Conservation (phyloP, 1,139 yeast species). For the Diutina mesorugosa region DNA sequence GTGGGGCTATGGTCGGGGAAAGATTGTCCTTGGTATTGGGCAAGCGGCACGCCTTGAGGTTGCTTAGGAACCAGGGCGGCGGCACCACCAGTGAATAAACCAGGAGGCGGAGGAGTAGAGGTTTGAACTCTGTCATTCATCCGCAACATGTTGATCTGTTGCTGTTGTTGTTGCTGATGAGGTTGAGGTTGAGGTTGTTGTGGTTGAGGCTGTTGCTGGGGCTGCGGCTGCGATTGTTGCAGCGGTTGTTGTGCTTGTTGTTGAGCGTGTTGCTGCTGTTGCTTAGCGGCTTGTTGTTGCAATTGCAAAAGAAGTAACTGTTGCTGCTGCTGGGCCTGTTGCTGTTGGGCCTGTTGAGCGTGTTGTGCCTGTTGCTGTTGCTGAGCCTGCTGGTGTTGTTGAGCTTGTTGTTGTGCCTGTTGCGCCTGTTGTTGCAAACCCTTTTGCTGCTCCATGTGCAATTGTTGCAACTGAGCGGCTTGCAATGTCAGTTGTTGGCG, state of each 20-base stretch:
- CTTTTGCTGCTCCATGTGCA: slow-evolving; percentile 1
- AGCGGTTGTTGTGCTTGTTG: slow-evolving; percentile 4
- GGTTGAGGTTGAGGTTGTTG: slow-evolving; percentile 5
- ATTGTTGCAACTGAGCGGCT: slow-evolving; percentile 2
- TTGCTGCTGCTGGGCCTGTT: neutral
- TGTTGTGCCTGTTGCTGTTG: slow-evolving; percentile 9
- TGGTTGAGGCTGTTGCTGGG: slow-evolving; percentile 1
- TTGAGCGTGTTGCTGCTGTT: slow-evolving; percentile 11
- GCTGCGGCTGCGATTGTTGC: slow-evolving; percentile 3
- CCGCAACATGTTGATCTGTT: slow-evolving; percentile 18
- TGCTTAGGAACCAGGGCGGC: slow-evolving; percentile 5
- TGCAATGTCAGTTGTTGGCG: slow-evolving; percentile 3
- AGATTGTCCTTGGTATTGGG: slow-evolving; percentile 5
- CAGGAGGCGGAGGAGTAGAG: slow-evolving; percentile 34
- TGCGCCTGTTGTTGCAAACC: slow-evolving; percentile 10
- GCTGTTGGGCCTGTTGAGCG: slow-evolving; percentile 1
- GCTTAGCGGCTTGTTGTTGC: slow-evolving; percentile 7
- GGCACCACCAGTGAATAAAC: slow-evolving; percentile 16
- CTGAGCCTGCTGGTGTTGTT: slow-evolving; percentile 9
- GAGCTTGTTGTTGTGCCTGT: slow-evolving; percentile 11
- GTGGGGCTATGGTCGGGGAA: slow-evolving; percentile 11
- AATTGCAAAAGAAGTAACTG: slow-evolving; percentile 2
- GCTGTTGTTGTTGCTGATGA: slow-evolving; percentile 7
- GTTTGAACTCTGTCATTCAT: slow-evolving; percentile 21
- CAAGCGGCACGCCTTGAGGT: slow-evolving; percentile 5